Base-by-base conservation (phyloP, 495 filamentous ascomycete species). In the Platismatia glauca region DNA sequence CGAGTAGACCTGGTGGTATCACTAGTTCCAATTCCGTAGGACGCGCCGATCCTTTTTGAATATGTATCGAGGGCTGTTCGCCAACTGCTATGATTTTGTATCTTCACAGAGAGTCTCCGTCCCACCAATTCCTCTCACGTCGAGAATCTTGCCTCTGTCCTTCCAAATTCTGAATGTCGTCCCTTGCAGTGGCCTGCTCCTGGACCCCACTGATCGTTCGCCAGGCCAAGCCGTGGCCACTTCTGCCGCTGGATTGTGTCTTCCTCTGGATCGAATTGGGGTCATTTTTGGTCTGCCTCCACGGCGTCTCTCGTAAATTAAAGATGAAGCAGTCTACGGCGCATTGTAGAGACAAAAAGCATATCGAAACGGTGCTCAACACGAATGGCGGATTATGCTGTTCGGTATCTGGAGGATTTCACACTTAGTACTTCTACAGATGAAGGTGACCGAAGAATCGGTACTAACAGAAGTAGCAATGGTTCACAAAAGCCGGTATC, bases 321-420 rank as follows among this genome's bases (percentile, higher is more conserved):
- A 91, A 91, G 31, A 90, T 76, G 62, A 76, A 74, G 66, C 83
- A 87, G 71, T 90, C 85, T 2, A 86, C 83, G 3, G 81, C 79
- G 52, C 85, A 86, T 66, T 89, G 86, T 39, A 80, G 72, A 11
- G 76, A 78, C 34, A 88, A 59, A 66, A 75, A 84, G 59, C 83
- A 74, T 18, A 81, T 77, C 60, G 77, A 76, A n/a, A 84, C 60
- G 52, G 82, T 71, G 22, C 74, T 73, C n/a, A 90, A 70, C 60
- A 74, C 76, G 53, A 79, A 81, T 7, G 81, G 79, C 15, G 82
- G 79, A 61, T 82, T 66, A 27, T 69, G 64, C 20, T 75, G 76
- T 55, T 76, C 81, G 57, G 72, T 66, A 66, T 86, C 48, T 52
- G 48, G 12, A 52, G 13, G 44, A 27, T 27, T 29, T 31, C 18